Conservation (phyloP, 768 basidiomycete species). For the Lanmaoa rubissima region DNA sequence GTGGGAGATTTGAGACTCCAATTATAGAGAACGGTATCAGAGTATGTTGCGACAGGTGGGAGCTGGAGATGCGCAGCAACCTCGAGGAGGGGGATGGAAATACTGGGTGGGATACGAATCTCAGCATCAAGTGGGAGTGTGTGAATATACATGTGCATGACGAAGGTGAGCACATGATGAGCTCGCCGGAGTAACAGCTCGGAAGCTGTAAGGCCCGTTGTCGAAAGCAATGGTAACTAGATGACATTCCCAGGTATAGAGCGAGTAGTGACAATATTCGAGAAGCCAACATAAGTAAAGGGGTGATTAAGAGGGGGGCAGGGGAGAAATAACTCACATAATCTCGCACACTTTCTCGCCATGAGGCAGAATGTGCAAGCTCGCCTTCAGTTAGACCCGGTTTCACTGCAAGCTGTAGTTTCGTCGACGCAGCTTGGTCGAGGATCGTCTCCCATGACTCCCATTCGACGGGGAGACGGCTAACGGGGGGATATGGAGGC, state of each 20-base stretch:
- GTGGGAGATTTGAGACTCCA: slow-evolving; percentile 45
- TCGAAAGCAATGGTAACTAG: slow-evolving; percentile 56
- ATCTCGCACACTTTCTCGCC: slow-evolving; percentile 50
- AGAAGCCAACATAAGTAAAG: not conserved
- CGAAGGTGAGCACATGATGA: slow-evolving; percentile 69
- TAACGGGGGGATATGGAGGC: slow-evolving; percentile 71
- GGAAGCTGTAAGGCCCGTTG: slow-evolving; percentile 44
- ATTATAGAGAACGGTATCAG: slow-evolving; percentile 91
- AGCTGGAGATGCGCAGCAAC: slow-evolving; percentile 70
- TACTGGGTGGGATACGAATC: slow-evolving; percentile 62
- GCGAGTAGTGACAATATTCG: not conserved
- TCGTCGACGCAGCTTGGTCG: slow-evolving; percentile 44
- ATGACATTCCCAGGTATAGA: not conserved
- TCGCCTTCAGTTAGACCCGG: slow-evolving; percentile 38
- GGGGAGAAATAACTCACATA: slow-evolving; percentile 36
- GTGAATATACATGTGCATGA: slow-evolving; percentile 79
- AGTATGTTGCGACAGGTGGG: slow-evolving; percentile 87
- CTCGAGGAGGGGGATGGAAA: slow-evolving; percentile 74
- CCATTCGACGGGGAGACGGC: slow-evolving; percentile 60
- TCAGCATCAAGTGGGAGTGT: slow-evolving; percentile 48
- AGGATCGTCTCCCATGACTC: slow-evolving; percentile 70
- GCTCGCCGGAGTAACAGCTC: slow-evolving; percentile 64
- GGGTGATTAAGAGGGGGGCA: not conserved
- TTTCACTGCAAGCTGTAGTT: slow-evolving; percentile 57
- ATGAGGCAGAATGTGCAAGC: slow-evolving; percentile 42